phyloP scores from a whole-genome alignment of 129 eudicot species.

The Pulicaria dysenterica region DNA sequence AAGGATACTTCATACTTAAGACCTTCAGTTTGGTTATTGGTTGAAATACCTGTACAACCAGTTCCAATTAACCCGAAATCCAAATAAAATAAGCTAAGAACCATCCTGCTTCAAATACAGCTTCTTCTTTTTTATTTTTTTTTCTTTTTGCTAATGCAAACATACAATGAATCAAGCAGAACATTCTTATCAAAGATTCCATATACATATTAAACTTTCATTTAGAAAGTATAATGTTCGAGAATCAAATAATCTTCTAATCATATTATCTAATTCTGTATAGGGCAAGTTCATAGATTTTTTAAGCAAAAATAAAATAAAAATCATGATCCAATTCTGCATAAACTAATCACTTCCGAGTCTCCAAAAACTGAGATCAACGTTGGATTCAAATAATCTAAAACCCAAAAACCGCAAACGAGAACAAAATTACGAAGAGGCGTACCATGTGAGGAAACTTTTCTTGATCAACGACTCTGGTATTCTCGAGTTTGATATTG shows the following conservation, averaged over 20 bases:
- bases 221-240: not conserved
- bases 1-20: not conserved
- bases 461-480: constrained; percentile 97
- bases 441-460: constrained; percentile 97
- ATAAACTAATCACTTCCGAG: not conserved
- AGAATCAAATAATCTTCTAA: not conserved
- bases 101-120: not conserved
- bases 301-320: not conserved
- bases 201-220: not conserved
- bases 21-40: too few relatives aligned
- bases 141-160: not conserved
- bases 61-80: too few relatives aligned
- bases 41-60: too few relatives aligned
- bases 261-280: not conserved
- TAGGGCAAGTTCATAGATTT: not conserved
- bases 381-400: constrained; percentile 1
- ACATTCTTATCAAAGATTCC: not conserved
- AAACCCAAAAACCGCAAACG: not conserved
- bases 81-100: too few relatives aligned
- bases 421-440: not conserved
- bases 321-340: constrained; percentile 15
- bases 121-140: not conserved
- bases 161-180: not conserved
- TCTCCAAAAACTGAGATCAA: not conserved
- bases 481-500: constrained; percentile 95